Percentiles rank a stretch among this genome's conserved stretches.
phyloP scores from a whole-genome alignment of 768 basidiomycete species.

The Scleroderma bovista region DNA sequence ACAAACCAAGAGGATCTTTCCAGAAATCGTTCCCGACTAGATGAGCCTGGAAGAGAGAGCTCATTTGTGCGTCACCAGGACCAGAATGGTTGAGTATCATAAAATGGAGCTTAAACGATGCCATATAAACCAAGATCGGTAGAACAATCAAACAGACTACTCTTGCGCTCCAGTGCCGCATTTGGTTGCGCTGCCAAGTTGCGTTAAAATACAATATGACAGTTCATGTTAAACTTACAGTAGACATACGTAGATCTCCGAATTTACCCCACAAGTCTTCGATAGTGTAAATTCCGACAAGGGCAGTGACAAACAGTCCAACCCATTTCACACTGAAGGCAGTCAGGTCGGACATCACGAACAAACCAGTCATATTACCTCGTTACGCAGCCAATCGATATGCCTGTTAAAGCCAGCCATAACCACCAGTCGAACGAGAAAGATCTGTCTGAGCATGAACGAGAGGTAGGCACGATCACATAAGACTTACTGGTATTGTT shows the following conservation, averaged over 20 bases:
- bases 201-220: slow-evolving; percentile 8
- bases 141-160: slow-evolving; percentile 81
- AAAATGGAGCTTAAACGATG: slow-evolving; percentile 95
- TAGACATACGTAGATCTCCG: slow-evolving; percentile 88
- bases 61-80: slow-evolving; percentile 98
- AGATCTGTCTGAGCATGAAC: slow-evolving; percentile 44
- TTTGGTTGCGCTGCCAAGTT: slow-evolving; percentile 66
- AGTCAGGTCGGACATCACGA: background rate
- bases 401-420: slow-evolving; percentile 90
- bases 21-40: slow-evolving; percentile 91
- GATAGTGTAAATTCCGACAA: slow-evolving; percentile 93
- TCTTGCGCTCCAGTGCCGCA: slow-evolving; percentile 87
- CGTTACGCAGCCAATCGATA: slow-evolving; percentile 92
- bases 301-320: slow-evolving; percentile 89
- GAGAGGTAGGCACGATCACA: background rate
- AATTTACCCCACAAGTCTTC: slow-evolving; percentile 99
- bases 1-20: slow-evolving; percentile 79
- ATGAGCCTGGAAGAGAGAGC: slow-evolving; percentile 96
- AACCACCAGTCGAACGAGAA: slow-evolving; percentile 98
- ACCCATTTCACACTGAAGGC: slow-evolving; percentile 84
- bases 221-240: slow-evolving; percentile 45
- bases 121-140: slow-evolving; percentile 89
- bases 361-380: slow-evolving; percentile 43
- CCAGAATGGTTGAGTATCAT: slow-evolving; percentile 90
- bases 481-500: slow-evolving; percentile 78